Percentiles rank a stretch among this genome's conserved stretches.
These are phyloP conservation scores for Sporothrix brasiliensis DNA, from an alignment of 2,329 filamentous ascomycete species.

Conservation along the genomic window DNA sequence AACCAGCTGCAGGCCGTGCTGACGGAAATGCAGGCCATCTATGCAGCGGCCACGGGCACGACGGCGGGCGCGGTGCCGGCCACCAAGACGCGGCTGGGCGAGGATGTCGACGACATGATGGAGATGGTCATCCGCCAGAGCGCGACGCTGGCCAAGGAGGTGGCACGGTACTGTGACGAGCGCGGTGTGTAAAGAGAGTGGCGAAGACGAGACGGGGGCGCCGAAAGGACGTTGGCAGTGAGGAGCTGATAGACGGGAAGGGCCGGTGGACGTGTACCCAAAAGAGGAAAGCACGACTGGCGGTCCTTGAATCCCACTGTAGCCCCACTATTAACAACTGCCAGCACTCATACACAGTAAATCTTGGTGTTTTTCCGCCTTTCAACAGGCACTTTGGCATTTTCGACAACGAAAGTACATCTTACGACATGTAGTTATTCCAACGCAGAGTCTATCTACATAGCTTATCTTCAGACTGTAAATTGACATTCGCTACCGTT, in stretches of 20 bases:
- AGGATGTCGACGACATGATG: slow-evolving; percentile 63
- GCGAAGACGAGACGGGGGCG: not conserved
- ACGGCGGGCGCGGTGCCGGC: not conserved
- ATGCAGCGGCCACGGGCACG: slow-evolving; percentile 49
- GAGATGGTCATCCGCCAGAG: slow-evolving; percentile 65
- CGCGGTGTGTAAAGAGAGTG: slow-evolving; percentile 47
- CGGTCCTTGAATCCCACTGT: not conserved
- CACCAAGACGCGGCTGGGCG: slow-evolving; percentile 45
- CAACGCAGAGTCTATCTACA: not conserved
- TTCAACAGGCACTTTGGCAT: slow-evolving; percentile 14
- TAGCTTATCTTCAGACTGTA: not conserved
- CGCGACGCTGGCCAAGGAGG: slow-evolving; percentile 70
- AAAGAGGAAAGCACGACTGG: slow-evolving; percentile 12
- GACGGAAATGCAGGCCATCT: slow-evolving; percentile 66
- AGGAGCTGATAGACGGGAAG: slow-evolving; percentile 13
- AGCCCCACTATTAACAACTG: slow-evolving; percentile 26
- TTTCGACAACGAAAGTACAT: not conserved
- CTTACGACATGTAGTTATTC: no score
- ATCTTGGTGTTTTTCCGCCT: not conserved
- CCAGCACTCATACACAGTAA: not conserved
- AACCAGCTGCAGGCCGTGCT: slow-evolving; percentile 79
- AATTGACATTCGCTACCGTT: not conserved
- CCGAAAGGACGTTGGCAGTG: slow-evolving; percentile 1
- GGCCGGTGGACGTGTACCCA: not conserved
- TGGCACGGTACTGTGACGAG: slow-evolving; percentile 72